phyloP scores from a whole-genome alignment of 371 early-diverging fungal genomes.

The Lichtheimia hyalospora region DNA sequence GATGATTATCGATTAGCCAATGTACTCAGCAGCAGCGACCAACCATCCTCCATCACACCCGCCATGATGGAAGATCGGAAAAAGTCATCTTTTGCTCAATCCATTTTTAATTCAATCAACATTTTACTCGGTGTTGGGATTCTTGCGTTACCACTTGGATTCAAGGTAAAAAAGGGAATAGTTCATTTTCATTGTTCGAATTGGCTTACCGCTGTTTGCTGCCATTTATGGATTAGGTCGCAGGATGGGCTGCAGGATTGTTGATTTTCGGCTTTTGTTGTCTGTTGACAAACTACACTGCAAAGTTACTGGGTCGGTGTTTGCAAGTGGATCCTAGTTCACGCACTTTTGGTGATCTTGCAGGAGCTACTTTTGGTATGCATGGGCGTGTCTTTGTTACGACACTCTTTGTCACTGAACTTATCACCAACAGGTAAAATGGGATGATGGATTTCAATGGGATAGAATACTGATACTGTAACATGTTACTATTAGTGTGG shows the following conservation, averaged over 20 bases:
- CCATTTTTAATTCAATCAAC: slow-evolving; percentile 63
- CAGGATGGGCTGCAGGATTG: slow-evolving; percentile 68
- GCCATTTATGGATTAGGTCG: slow-evolving; percentile 22
- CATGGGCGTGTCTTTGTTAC: slow-evolving; percentile 51
- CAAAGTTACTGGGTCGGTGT: slow-evolving; percentile 62
- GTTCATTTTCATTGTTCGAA: not conserved
- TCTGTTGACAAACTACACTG: slow-evolving; percentile 62
- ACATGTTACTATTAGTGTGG: slow-evolving; percentile 18
- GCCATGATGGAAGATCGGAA: slow-evolving; percentile 9
- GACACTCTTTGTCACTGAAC: slow-evolving; percentile 62
- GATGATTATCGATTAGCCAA: slow-evolving; percentile 27
- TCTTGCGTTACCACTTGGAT: slow-evolving; percentile 60
- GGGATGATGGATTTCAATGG: not conserved
- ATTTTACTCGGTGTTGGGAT: slow-evolving; percentile 67
- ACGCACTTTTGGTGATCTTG: slow-evolving; percentile 69
- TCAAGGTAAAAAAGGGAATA: slow-evolving; percentile 38
- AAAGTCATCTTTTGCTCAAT: slow-evolving; percentile 50
- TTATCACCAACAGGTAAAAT: slow-evolving; percentile 59
- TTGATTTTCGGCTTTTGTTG: slow-evolving; percentile 56
- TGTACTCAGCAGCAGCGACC: not conserved
- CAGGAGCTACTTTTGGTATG: slow-evolving; percentile 68
- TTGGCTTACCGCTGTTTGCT: not conserved
- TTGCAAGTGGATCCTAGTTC: slow-evolving; percentile 49
- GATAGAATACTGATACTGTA: too few species aligned
- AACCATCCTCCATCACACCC: not conserved